Evolutionary conservation across 495 filamentous ascomycete species (phyloP).

Genomic region (Hypoxylon cercidicola): DNA sequence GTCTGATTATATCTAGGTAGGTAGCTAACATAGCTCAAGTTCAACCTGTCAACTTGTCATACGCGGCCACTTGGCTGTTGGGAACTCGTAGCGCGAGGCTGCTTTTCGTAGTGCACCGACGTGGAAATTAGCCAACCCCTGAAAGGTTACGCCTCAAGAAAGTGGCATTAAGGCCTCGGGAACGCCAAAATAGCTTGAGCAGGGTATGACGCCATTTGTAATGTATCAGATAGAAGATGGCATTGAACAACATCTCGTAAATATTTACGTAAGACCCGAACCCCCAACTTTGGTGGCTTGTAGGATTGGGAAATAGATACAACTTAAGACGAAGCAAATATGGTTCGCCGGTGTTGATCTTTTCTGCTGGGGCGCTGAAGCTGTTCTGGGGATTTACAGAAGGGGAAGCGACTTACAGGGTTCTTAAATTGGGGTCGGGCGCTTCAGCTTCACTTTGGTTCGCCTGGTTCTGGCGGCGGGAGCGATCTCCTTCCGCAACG

Average conservation of each 20-base stretch:
- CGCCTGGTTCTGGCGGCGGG: conserved; percentile 15
- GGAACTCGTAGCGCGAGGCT: conserved; percentile 38
- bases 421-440: conserved; percentile 36
- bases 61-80: conserved; percentile 38
- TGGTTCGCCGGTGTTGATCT: conserved; percentile 28
- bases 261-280: conserved; percentile 5
- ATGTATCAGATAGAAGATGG: conserved; percentile 3
- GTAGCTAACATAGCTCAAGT: neutral
- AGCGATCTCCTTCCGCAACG: conserved; percentile 1
- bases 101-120: conserved; percentile 26
- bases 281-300: conserved; percentile 15
- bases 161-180: conserved; percentile 20
- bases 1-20: conserved; percentile 12
- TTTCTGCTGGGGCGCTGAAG: neutral
- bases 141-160: conserved; percentile 24
- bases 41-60: conserved; percentile 12
- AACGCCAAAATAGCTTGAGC: conserved; percentile 23
- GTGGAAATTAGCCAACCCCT: conserved; percentile 43
- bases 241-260: conserved; percentile 7
- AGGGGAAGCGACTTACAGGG: conserved; percentile 36
- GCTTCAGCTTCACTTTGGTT: conserved; percentile 21
- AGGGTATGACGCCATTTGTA: conserved; percentile 24
- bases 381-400: conserved; percentile 33
- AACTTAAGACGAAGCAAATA: conserved; percentile 1
- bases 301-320: conserved; percentile 14